Evolutionary conservation across 768 basidiomycete species (phyloP).

Genomic region (Tubosaeta sp.): DNA sequence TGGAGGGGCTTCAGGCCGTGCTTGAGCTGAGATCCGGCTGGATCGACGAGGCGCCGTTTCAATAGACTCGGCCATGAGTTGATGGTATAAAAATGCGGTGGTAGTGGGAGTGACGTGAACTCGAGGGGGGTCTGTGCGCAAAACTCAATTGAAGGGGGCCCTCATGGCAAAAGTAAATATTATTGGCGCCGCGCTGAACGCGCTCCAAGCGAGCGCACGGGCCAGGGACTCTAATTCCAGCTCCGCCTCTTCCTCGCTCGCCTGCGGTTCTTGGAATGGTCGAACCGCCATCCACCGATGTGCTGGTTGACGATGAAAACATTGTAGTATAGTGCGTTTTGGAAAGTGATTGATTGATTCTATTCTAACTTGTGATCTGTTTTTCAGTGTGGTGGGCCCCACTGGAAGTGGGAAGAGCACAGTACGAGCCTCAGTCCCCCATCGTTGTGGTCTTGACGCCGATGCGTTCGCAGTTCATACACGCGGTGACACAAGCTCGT

Average conservation of each 20-base stretch:
- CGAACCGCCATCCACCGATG: too few relatives aligned
- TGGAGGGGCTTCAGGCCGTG: slow-evolving; percentile 31
- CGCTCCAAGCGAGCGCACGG: slow-evolving; percentile 6
- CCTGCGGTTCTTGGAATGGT: too few relatives aligned
- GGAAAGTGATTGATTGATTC: not conserved
- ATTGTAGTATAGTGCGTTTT: not conserved
- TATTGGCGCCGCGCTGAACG: slow-evolving; percentile 16
- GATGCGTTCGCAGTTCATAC: not conserved
- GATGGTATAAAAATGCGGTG: not conserved
- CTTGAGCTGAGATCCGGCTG: slow-evolving; percentile 49
- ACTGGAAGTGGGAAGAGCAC: not conserved
- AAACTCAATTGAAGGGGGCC: slow-evolving; percentile 13
- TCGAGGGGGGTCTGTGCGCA: slow-evolving; percentile 24
- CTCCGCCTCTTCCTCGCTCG: too few relatives aligned
- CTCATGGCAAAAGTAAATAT: slow-evolving; percentile 16
- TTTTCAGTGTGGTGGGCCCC: not conserved
- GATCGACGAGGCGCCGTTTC: slow-evolving; percentile 49
- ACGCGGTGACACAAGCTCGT: not conserved
- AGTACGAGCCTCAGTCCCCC: not conserved
- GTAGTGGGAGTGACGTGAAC: slow-evolving; percentile 5
- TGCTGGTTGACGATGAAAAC: not conserved
- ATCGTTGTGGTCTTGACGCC: not conserved
- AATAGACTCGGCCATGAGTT: slow-evolving; percentile 8
- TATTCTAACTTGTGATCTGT: not conserved
- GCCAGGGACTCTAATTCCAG: too few relatives aligned